Conservation (phyloP, 2,329 filamentous ascomycete species). For the Beauveria australis region DNA sequence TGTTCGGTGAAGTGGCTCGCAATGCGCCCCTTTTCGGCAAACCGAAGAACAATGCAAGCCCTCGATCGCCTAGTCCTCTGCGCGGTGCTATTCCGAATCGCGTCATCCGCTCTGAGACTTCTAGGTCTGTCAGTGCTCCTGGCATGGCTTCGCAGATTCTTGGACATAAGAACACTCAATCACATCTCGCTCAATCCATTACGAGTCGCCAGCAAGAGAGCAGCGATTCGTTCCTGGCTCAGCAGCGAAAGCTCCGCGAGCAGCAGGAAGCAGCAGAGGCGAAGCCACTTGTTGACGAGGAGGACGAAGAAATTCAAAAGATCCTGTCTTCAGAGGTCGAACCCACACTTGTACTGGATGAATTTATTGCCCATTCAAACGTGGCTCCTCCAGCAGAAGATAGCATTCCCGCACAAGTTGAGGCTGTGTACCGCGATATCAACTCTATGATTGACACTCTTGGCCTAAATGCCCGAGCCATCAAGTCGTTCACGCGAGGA, state of each 20-base stretch:
- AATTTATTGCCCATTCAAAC: slow-evolving; percentile 58
- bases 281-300: slow-evolving; percentile 54
- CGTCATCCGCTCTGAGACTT: slow-evolving; percentile 39
- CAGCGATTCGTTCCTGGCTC: slow-evolving; percentile 40
- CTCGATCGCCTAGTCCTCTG: slow-evolving; percentile 65
- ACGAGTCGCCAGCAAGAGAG: slow-evolving; percentile 29
- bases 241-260: slow-evolving; percentile 44
- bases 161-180: slow-evolving; percentile 30
- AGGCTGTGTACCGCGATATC: slow-evolving; percentile 67
- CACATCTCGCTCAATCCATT: slow-evolving; percentile 30
- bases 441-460: slow-evolving; percentile 93
- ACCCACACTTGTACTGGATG: slow-evolving; percentile 54
- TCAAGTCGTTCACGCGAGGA: slow-evolving; percentile 58
- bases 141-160: slow-evolving; percentile 49
- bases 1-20: slow-evolving; percentile 48
- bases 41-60: slow-evolving; percentile 42
- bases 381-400: slow-evolving; percentile 44
- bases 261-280: slow-evolving; percentile 49
- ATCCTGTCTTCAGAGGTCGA: slow-evolving; percentile 53
- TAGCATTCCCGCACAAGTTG: slow-evolving; percentile 54
- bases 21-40: slow-evolving; percentile 47
- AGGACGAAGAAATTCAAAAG: slow-evolving; percentile 59
- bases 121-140: slow-evolving; percentile 53
- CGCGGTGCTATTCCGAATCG: slow-evolving; percentile 48
- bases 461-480: slow-evolving; percentile 69